Evolutionary conservation across 1,284 basidiomycete genomes (phyloP).

Genomic region (Leucoagaricus sp.): DNA sequence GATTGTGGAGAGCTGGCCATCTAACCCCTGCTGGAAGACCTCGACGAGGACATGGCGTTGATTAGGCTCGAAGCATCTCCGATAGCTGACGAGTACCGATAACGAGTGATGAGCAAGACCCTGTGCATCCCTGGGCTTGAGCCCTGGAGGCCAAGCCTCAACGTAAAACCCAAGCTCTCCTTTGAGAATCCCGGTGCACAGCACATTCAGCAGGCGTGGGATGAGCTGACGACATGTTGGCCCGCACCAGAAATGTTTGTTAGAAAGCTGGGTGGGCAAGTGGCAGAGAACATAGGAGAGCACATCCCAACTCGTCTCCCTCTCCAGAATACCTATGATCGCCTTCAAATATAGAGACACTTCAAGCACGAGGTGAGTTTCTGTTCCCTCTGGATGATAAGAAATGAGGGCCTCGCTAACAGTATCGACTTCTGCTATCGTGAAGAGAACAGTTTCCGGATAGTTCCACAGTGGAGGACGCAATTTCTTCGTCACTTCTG

Average conservation of each 20-base stretch:
- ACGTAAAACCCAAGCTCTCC: slow-evolving; percentile 63
- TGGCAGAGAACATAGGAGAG: slow-evolving; percentile 92
- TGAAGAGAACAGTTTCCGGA: slow-evolving; percentile 77
- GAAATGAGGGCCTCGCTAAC: slow-evolving; percentile 76
- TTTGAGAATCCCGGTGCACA: slow-evolving; percentile 71
- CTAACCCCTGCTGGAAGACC: slow-evolving; percentile 83
- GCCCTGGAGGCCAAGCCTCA: slow-evolving; percentile 59
- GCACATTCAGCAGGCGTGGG: slow-evolving; percentile 61
- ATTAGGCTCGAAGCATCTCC: slow-evolving; percentile 73
- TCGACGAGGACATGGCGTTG: slow-evolving; percentile 80
- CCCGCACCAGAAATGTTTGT: slow-evolving; percentile 97
- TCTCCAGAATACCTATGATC: slow-evolving; percentile 71
- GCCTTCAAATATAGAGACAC: slow-evolving; percentile 78
- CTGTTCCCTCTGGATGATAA: slow-evolving; percentile 66
- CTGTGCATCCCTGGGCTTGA: slow-evolving; percentile 84
- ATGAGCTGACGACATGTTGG: slow-evolving; percentile 74
- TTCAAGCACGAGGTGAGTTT: slow-evolving; percentile 61
- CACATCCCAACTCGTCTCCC: slow-evolving; percentile 91
- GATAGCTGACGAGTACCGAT: slow-evolving; percentile 89
- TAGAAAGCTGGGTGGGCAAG: slow-evolving; percentile 88
- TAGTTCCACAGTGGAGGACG: slow-evolving; percentile 74
- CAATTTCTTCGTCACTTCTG: slow-evolving; percentile 29
- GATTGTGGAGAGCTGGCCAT: slow-evolving; percentile 77
- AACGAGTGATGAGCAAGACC: slow-evolving; percentile 89
- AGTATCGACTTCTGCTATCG: slow-evolving; percentile 61